These are phyloP conservation scores for Fusarium coffeatum DNA, from an alignment of 2,329 filamentous ascomycete genomes.

Conservation along the genomic window DNA sequence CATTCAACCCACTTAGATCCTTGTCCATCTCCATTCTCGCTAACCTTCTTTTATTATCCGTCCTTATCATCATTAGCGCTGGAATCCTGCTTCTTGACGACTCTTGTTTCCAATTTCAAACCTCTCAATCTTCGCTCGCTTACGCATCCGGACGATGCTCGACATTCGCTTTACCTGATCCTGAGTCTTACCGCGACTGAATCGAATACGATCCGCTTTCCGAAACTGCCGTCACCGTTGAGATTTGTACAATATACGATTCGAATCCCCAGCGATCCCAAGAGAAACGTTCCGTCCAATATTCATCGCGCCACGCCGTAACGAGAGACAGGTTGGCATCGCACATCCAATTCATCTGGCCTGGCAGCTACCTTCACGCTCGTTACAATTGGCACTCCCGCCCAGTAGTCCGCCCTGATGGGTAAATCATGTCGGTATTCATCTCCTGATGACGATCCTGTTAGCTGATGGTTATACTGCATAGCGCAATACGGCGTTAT, in stretches of 20 bases:
- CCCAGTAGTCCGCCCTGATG: conserved; percentile 43
- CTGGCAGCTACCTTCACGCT: not conserved
- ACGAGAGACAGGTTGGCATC: not conserved
- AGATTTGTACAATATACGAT: conserved; percentile 9
- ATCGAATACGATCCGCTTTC: not conserved
- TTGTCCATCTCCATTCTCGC: conserved; percentile 23
- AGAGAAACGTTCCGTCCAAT: conserved; percentile 4
- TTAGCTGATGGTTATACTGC: conserved; percentile 33
- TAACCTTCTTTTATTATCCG: conserved; percentile 34
- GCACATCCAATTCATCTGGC: not conserved
- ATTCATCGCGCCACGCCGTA: not conserved
- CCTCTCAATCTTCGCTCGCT: conserved; percentile 23
- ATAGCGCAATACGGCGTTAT: conserved; percentile 87
- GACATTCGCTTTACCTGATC: conserved; percentile 36
- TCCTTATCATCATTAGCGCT: conserved; percentile 11
- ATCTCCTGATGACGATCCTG: not conserved
- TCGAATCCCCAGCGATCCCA: conserved; percentile 28
- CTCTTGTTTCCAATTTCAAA: conserved; percentile 27
- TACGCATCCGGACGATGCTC: conserved; percentile 37
- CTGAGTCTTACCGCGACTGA: conserved; percentile 9
- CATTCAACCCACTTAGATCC: conserved; percentile 29
- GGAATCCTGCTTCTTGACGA: conserved; percentile 21
- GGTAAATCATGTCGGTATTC: conserved; percentile 53
- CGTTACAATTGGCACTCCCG: conserved; percentile 1
- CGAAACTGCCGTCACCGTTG: conserved; percentile 10